These are phyloP conservation scores for Silene noctiflora DNA, from an alignment of 179 eudicot species.

Conservation along the genomic window DNA sequence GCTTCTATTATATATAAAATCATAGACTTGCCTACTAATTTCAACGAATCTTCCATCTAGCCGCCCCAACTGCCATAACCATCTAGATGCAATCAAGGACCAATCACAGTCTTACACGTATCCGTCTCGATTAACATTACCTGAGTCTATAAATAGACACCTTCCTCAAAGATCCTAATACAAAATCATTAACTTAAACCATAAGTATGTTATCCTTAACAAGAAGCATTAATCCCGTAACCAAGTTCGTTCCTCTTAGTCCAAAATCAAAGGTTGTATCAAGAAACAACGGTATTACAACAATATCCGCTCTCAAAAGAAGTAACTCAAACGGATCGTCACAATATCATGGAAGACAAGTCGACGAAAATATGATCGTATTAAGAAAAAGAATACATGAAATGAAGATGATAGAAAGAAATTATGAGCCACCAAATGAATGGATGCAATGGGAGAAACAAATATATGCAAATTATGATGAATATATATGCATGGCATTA, in stretches of 20 bases:
- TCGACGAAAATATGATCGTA: slow-evolving; percentile 50
- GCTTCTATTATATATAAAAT: no score
- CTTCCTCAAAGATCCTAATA: not conserved
- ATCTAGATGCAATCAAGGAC: slow-evolving; percentile 11
- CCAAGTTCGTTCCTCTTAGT: slow-evolving; percentile 1
- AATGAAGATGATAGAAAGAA: slow-evolving; percentile 38
- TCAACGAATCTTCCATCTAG: slow-evolving; percentile 9
- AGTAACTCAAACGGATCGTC: slow-evolving; percentile 33
- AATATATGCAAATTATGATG: slow-evolving; percentile 18
- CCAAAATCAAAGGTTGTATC: not conserved
- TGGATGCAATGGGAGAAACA: slow-evolving; percentile 63
- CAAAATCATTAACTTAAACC: not conserved
- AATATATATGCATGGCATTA: no score
- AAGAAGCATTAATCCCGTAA: not conserved
- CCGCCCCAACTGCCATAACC: slow-evolving; percentile 22
- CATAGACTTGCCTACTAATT: not conserved
- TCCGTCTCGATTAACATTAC: no score
- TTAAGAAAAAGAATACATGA: slow-evolving; percentile 52
- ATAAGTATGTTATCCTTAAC: not conserved
- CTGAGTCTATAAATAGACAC: not conserved
- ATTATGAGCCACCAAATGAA: slow-evolving; percentile 37
- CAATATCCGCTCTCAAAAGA: not conserved
- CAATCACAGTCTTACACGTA: no score
- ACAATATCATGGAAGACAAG: slow-evolving; percentile 27
- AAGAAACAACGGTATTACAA: not conserved